Conservation (phyloP, 805 yeast genomes). For the Saccharomycopsis fermentans region DNA sequence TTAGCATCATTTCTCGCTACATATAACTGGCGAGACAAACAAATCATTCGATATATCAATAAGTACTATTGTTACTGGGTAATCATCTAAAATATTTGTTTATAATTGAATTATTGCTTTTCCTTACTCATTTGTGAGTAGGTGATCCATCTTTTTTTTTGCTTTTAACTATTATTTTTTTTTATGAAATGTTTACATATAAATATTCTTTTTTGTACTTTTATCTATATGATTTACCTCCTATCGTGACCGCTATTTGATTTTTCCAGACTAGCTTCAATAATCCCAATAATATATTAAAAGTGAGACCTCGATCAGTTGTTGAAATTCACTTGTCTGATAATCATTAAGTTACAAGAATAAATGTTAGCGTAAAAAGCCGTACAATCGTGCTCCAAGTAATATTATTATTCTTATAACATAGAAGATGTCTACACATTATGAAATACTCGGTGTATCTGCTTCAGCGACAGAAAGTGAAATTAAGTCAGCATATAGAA, state of each 20-base stretch:
- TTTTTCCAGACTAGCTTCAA: no score
- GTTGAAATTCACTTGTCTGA: no score
- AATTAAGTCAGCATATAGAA: slow-evolving; percentile 71
- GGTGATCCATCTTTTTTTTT: background rate
- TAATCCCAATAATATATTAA: no score
- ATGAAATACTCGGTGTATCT: slow-evolving; percentile 38
- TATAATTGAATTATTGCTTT: background rate
- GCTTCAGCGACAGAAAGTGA: slow-evolving; percentile 26
- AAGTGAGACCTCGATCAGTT: no score
- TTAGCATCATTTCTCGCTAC: background rate
- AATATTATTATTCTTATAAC: background rate
- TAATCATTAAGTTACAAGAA: background rate
- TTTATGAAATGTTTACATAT: background rate
- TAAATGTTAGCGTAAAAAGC: background rate
- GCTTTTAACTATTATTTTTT: background rate
- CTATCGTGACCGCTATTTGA: background rate
- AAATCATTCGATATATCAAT: no score
- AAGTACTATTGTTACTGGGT: background rate
- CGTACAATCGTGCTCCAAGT: background rate
- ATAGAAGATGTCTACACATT: slow-evolving; percentile 30
- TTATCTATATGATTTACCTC: background rate
- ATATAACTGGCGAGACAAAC: background rate
- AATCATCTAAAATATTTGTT: background rate
- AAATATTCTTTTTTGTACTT: background rate
- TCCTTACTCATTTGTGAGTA: background rate